Evolutionary conservation across 192 early-diverging fungal genomes (phyloP), one percentile per base, ranked within the genome.

Genomic region (Polychytrium aggregatum): DNA sequence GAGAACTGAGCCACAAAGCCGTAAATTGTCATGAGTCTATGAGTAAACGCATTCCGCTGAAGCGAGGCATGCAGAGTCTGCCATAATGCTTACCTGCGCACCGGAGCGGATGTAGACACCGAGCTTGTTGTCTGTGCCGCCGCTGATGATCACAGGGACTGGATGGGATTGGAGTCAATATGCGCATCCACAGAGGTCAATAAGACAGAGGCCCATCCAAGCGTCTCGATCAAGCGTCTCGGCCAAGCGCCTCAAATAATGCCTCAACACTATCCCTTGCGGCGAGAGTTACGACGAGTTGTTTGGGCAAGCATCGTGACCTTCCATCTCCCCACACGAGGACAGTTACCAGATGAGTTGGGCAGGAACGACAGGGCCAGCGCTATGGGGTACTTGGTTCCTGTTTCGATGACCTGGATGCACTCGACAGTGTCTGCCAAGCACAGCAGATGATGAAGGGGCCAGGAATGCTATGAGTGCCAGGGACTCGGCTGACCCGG

Each of bases 111-210:
- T 59, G 42, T 84, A 98, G 30, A 95, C 59, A 30, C 63, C 72
- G 44, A 95, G 62, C 40, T 65, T 61, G 54, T 71, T 76, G 56
- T 95, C 88, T 0, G 90, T 93, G 46, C 82, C 79, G 25, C 89
- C 93, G n/a, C 72, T 70, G 17, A 85, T 82, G 45, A 97, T 69
- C 18, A 92, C 60, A 1, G 81, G 68, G 21, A 71, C 68, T 56
- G 50, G 20, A 17, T 20, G 11, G 29, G 42, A 20, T 57, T 16
- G 21, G 41, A n/a, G n/a, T n/a, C n/a, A n/a, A n/a, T n/a, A n/a
- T n/a, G n/a, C n/a, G n/a, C n/a, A n/a, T n/a, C n/a, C n/a, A n/a
- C n/a, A n/a, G n/a, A n/a, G n/a, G n/a, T n/a, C n/a, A n/a, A n/a
- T n/a, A n/a, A n/a, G n/a, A n/a, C n/a, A n/a, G n/a, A n/a, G n/a